These are phyloP conservation scores for Pseudoscleropodium purum DNA, from an alignment of 225 moss, liverwort and hornwort species.

Conservation along the genomic window DNA sequence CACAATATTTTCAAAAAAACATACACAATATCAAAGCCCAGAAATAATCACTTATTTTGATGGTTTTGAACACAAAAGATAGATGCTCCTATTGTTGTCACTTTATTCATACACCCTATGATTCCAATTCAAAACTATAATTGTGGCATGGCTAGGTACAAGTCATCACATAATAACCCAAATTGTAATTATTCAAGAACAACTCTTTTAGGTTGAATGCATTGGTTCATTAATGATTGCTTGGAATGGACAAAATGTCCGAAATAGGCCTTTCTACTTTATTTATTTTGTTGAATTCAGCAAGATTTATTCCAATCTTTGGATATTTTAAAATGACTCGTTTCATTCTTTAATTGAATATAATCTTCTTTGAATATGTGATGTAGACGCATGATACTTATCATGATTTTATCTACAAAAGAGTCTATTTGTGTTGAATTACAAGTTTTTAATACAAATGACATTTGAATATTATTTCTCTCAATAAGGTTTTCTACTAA, in stretches of 20 bases:
- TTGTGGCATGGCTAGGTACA: background rate
- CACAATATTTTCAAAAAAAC: background rate
- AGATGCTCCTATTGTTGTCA: background rate
- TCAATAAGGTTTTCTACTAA: background rate
- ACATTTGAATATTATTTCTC: background rate
- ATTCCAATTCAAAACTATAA: background rate
- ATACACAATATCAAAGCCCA: accelerated
- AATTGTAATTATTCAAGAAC: background rate
- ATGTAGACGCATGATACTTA: background rate
- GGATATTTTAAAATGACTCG: background rate
- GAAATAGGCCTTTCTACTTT: too few species aligned
- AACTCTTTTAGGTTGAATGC: background rate
- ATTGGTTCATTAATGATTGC: background rate
- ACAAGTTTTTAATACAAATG: background rate
- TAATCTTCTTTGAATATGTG: too few species aligned
- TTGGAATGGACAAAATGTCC: background rate
- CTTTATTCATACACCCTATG: accelerated
- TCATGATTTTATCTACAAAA: background rate
- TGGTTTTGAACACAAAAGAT: background rate
- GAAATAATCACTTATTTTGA: background rate
- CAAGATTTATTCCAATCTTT: background rate
- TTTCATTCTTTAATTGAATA: too few species aligned
- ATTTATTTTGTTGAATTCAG: background rate
- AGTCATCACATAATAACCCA: background rate
- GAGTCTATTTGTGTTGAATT: background rate